Evolutionary conservation across 1,284 basidiomycete species (phyloP).

Genomic region (Trichosporon inkin): DNA sequence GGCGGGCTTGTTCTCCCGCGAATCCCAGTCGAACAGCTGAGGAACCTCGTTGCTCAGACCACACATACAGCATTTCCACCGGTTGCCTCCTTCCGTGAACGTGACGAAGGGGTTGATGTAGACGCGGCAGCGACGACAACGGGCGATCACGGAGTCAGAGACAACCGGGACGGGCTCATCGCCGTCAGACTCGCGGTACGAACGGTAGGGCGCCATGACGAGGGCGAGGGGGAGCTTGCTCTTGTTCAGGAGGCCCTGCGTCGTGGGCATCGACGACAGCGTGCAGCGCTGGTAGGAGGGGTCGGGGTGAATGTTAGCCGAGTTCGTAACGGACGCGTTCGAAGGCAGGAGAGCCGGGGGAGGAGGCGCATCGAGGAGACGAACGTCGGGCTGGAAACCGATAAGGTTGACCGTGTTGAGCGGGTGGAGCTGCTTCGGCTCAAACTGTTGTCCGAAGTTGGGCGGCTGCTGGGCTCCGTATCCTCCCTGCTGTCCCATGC

Average conservation of each 20-base stretch:
- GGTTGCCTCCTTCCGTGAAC: conserved; percentile 96
- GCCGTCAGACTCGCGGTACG: conserved; percentile 56
- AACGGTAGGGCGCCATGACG: conserved; percentile 86
- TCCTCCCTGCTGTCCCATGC: conserved; percentile 61
- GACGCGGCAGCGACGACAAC: conserved; percentile 92
- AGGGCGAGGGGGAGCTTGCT: conserved; percentile 89
- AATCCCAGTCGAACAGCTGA: conserved; percentile 98
- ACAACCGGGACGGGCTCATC: conserved; percentile 75
- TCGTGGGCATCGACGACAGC: conserved; percentile 89
- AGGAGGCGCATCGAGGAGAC: conserved; percentile 71
- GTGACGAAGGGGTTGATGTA: conserved; percentile 99
- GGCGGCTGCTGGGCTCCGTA: conserved; percentile 17
- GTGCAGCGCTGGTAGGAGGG: conserved; percentile 90
- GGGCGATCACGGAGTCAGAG: conserved; percentile 91
- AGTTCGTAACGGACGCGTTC: conserved; percentile 71
- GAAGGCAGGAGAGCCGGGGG: conserved; percentile 86
- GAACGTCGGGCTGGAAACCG: conserved; percentile 82
- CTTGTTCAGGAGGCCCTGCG: conserved; percentile 82
- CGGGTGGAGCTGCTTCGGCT: conserved; percentile 51
- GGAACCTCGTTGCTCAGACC: conserved; percentile 98
- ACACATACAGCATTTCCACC: conserved; percentile 99
- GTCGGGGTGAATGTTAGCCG: conserved; percentile 78
- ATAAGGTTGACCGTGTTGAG: conserved; percentile 82
- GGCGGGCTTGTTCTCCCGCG: conserved; percentile 84
- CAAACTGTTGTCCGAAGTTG: conserved; percentile 14